Base-by-base conservation (phyloP, 2,329 filamentous ascomycete species). In the Fusarium nodosum region DNA sequence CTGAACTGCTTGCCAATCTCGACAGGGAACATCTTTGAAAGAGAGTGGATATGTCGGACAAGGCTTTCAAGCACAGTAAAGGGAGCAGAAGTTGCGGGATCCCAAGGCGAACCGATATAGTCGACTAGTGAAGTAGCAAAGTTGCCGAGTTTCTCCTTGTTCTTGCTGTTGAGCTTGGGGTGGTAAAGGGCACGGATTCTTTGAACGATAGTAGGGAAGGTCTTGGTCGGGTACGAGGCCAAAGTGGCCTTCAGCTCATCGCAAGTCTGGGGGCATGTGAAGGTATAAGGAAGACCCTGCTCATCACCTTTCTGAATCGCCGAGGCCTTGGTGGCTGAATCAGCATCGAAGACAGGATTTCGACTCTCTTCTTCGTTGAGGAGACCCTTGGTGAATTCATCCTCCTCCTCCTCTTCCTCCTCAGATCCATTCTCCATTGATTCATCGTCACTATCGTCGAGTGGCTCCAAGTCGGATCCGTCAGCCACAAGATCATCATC, bases 151-250 rank as follows among this genome's bases (percentile, higher is more conserved):
- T 93, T 94, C 68, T 88, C 86, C 81, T 97, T 97, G 82, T 99
- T 97, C 62, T 91, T 89, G 69, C 88, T 88, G 66, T 91, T 89
- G 33, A 99, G 86, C 71, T 95, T 94, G 10, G 95, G 92, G 76
- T 98, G 94, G 77, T 98, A 92, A n/a, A 97, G 83, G 15, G 94
- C 92, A 79, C 96, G 90, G 73, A 99, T 96, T 64, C 95, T 89
- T 79, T 97, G 94, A 26, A 99, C 85, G 41, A 97, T 90, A 0
- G 88, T 91, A 1, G 94, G 91, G 3, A 95, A 80, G 73, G 93
- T 90, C 13, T 88, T 82, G 18, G 86, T 76, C 1, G 90, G 81
- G 39, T 94, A 85, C 41, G 84, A 82, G 52, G 88, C 83, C 47
- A 91, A 86, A 4, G 92, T 84, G 22, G 86, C 88, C 36, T 94